Evolutionary conservation across 1,139 yeast genomes (phyloP).

Genomic region (Taiozyma sp.): DNA sequence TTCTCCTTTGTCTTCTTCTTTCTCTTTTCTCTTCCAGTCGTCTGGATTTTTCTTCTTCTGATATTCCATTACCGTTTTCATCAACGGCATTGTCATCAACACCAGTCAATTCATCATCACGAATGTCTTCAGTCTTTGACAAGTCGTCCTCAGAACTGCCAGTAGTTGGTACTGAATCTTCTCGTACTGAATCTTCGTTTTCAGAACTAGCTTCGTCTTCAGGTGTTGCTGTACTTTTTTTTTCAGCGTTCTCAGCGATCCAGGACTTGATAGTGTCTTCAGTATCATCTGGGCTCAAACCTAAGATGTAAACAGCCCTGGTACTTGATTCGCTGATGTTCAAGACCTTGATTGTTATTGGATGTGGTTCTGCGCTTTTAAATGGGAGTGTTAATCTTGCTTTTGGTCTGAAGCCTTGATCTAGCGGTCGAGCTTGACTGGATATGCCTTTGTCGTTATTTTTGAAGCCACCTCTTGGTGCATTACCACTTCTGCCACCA

Average conservation of each 20-base stretch:
- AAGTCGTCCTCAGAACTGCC: slow-evolving; percentile 5
- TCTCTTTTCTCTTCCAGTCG: slow-evolving; percentile 15
- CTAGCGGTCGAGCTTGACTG: background rate
- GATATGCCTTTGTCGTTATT: background rate
- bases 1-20: background rate
- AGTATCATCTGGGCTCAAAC: slow-evolving; percentile 9
- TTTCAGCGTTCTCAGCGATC: slow-evolving; percentile 5
- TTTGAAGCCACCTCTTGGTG: background rate
- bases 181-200: slow-evolving; percentile 21
- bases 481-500: background rate
- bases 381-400: background rate
- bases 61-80: slow-evolving; percentile 2
- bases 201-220: slow-evolving; percentile 4
- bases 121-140: background rate
- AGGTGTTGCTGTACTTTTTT: background rate
- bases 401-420: background rate
- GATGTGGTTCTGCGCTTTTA: background rate
- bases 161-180: too few relatives aligned
- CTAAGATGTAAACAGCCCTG: slow-evolving; percentile 12
- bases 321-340: slow-evolving; percentile 12
- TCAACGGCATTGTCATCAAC: slow-evolving; percentile 16
- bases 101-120: slow-evolving; percentile 15
- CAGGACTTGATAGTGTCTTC: slow-evolving; percentile 12
- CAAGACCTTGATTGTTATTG: slow-evolving; percentile 5
- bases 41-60: background rate